These are phyloP conservation scores for Physcomitrellopsis africana DNA, from an alignment of 225 moss, liverwort and hornwort species.

Conservation along the genomic window DNA sequence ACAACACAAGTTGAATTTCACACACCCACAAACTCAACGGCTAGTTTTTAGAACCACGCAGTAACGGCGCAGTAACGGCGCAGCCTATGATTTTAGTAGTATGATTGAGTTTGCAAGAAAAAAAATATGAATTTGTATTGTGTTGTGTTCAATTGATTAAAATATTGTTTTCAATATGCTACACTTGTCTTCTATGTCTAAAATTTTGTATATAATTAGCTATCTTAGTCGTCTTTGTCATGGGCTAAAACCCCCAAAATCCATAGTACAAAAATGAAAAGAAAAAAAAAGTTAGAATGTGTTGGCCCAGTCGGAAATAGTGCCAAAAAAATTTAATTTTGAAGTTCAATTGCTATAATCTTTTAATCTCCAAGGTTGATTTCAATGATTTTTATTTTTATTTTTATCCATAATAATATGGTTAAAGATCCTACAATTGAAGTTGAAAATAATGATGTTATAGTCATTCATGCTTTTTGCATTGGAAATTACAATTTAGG, in stretches of 20 bases:
- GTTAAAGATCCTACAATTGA: conserved; percentile 1
- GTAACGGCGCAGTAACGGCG: too few species aligned
- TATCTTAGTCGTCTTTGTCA: conserved; percentile 8
- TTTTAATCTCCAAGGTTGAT: not conserved
- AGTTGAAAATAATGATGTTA: conserved; percentile 13
- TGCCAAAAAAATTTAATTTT: conserved; percentile 6
- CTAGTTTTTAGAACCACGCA: too few species aligned
- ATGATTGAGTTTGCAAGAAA: too few species aligned
- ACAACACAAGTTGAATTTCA: too few species aligned
- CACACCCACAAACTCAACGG: too few species aligned
- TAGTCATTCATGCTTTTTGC: conserved; percentile 16
- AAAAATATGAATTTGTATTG: conserved; percentile 4
- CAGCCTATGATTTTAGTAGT: too few species aligned
- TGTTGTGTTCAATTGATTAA: not conserved
- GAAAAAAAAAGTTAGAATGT: conserved; percentile 7
- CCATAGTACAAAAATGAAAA: not conserved
- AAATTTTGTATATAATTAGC: not conserved
- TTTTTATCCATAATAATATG: conserved; percentile 2
- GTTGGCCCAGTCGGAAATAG: conserved; percentile 4
- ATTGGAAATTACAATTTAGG: not conserved
- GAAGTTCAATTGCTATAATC: conserved; percentile 18
- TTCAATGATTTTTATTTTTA: not conserved
- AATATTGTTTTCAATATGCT: conserved; percentile 15
- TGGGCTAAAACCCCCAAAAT: not conserved
- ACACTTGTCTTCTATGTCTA: conserved; percentile 3